These are phyloP conservation scores for Pugionium dolabratum DNA, from an alignment of 345 rosid species.

Conservation along the genomic window DNA sequence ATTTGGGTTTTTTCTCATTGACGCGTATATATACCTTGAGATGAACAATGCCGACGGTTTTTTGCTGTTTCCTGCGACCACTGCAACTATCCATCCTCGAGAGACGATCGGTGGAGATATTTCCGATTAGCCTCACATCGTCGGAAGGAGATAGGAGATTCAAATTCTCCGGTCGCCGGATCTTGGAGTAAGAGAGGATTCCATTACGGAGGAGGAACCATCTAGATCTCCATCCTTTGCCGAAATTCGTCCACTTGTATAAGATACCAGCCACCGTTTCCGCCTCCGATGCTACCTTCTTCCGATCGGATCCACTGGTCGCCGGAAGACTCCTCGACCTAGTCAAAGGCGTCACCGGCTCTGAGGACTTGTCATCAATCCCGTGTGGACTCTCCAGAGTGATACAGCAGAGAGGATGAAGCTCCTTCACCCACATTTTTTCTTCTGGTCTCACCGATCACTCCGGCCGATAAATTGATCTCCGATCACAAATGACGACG, in stretches of 20 bases:
- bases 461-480: conserved; percentile 12
- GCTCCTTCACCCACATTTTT: conserved; percentile 85
- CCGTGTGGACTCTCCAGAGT: conserved; percentile 68
- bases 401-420: conserved; percentile 94
- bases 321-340: conserved; percentile 73
- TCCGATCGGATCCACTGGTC: conserved; percentile 51
- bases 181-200: conserved; percentile 78
- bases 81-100: conserved; percentile 58
- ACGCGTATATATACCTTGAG: conserved; percentile 58
- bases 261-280: conserved; percentile 77
- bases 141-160: conserved; percentile 48
- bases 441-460: neutral
- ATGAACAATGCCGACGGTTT: conserved; percentile 79
- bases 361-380: conserved; percentile 61
- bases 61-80: conserved; percentile 59
- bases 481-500: conserved; percentile 28
- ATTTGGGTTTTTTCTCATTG: neutral
- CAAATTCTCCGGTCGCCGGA: conserved; percentile 66
- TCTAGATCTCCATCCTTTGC: conserved; percentile 98
- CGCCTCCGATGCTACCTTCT: conserved; percentile 43
- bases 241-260: conserved; percentile 95
- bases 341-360: conserved; percentile 47
- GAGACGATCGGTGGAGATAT: conserved; percentile 55
- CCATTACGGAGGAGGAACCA: conserved; percentile 87
- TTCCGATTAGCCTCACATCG: conserved; percentile 81